phyloP scores from a whole-genome alignment of 1,139 yeast genomes.

The Magnusiomyces paraingens region DNA sequence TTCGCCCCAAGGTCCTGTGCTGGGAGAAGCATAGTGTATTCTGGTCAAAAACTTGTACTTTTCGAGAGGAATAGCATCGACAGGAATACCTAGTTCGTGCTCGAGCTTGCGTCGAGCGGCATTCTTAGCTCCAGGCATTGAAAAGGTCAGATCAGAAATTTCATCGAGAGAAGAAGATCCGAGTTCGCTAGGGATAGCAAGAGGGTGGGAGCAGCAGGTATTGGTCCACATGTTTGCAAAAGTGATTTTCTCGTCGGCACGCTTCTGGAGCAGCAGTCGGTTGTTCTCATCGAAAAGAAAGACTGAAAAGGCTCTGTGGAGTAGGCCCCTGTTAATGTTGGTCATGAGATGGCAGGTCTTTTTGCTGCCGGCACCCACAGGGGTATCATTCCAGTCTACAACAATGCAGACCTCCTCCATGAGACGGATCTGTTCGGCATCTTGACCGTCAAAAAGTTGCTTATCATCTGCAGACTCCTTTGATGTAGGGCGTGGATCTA shows the following conservation, averaged over 20 bases:
- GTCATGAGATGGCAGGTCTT: constrained; percentile 87
- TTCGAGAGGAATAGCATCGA: constrained; percentile 49
- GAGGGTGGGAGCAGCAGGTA: constrained; percentile 97
- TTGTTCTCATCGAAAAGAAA: constrained; percentile 76
- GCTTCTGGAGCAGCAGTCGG: constrained; percentile 77
- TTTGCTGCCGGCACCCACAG: constrained; percentile 91
- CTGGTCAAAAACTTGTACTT: constrained; percentile 81
- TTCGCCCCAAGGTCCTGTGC: constrained; percentile 89
- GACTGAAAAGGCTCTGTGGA: constrained; percentile 94
- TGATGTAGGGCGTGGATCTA: constrained; percentile 11
- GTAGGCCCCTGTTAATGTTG: constrained; percentile 74
- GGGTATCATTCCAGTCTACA: constrained; percentile 76
- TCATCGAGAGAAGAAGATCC: constrained; percentile 36
- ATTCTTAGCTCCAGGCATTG: constrained; percentile 69
- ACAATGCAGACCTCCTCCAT: constrained; percentile 98
- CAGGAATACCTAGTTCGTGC: constrained; percentile 87
- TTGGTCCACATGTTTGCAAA: constrained; percentile 97
- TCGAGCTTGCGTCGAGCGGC: constrained; percentile 91
- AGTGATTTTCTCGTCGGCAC: constrained; percentile 94
- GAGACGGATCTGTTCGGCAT: constrained; percentile 84
- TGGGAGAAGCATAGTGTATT: constrained; percentile 89
- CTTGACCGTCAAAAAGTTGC: constrained; percentile 68
- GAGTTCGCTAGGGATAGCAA: constrained; percentile 74
- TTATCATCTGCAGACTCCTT: constrained; percentile 21
- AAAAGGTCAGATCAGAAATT: constrained; percentile 42